Conservation (phyloP, 805 yeast genomes). For the Yarrowia sp. region DNA sequence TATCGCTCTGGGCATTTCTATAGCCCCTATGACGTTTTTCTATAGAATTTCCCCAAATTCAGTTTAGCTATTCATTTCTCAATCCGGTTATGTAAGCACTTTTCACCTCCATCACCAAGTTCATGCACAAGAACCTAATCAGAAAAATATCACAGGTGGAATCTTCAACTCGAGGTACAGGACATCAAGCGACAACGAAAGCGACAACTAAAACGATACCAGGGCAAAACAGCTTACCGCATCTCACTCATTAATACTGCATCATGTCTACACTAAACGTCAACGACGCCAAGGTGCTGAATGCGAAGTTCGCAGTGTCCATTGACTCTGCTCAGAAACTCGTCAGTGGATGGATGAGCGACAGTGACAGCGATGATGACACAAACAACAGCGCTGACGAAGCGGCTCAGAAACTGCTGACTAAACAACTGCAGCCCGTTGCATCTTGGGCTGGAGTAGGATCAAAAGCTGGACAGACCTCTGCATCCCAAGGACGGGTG, state of each 20-base stretch:
- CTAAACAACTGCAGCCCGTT: slow-evolving; percentile 26
- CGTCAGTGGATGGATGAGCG: slow-evolving; percentile 31
- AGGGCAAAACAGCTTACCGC: no score
- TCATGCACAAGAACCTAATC: slow-evolving; percentile 22
- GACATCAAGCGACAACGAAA: no score
- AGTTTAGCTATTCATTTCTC: no score
- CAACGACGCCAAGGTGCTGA: slow-evolving; percentile 37
- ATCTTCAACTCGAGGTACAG: no score
- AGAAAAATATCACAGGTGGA: slow-evolving; percentile 6
- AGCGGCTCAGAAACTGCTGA: slow-evolving; percentile 11
- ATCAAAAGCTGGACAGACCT: not conserved
- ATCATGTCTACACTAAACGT: slow-evolving; percentile 33
- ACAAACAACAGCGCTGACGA: slow-evolving; percentile 1
- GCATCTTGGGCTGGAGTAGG: slow-evolving; percentile 38
- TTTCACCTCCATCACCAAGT: not conserved
- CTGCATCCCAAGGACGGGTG: slow-evolving; percentile 7
- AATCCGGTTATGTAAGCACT: no score
- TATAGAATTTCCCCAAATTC: no score
- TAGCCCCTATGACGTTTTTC: no score
- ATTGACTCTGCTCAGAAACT: slow-evolving; percentile 23
- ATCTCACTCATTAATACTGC: not conserved
- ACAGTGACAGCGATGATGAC: slow-evolving; percentile 4
- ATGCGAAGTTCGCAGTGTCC: slow-evolving; percentile 34
- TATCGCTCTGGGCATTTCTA: no score
- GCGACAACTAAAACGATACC: no score